Percentiles rank a stretch among this genome's conserved stretches.
Evolutionary conservation across 176 grass and related monocot species (phyloP).

Genomic region (Oryza glumipatula): DNA sequence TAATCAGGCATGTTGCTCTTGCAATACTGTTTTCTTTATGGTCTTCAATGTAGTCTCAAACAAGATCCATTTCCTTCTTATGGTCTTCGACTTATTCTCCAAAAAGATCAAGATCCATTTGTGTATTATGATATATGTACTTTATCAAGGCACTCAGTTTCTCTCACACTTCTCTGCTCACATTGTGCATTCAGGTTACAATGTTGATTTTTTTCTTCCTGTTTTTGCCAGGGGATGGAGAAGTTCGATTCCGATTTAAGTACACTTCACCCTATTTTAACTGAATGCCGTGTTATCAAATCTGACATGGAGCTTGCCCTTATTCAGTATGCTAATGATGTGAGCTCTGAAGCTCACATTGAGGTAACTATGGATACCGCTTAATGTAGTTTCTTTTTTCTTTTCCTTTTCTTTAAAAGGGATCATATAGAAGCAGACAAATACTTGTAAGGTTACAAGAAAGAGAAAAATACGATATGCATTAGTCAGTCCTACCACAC

Average conservation of each 20-base stretch:
- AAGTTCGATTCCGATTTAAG: slow-evolving; percentile 81
- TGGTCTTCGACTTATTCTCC: background rate
- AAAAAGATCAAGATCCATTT: background rate
- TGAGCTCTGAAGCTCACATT: slow-evolving; percentile 97
- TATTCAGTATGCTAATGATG: slow-evolving; percentile 98
- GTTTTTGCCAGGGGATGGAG: slow-evolving; percentile 66
- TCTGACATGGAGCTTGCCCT: slow-evolving; percentile 79
- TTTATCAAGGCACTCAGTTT: background rate
- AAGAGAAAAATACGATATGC: background rate
- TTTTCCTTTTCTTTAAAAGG: background rate
- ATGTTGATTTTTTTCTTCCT: background rate
- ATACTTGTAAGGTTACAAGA: slow-evolving; percentile 1
- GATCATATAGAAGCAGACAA: background rate
- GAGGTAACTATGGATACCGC: slow-evolving; percentile 55
- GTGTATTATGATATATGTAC: background rate
- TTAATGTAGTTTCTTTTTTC: background rate
- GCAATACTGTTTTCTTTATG: background rate
- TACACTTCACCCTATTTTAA: slow-evolving; percentile 89
- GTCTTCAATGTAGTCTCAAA: background rate
- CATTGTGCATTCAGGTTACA: slow-evolving; percentile 19
- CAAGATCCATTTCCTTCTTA: background rate
- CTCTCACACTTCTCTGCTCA: slow-evolving; percentile 14
- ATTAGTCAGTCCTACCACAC: background rate
- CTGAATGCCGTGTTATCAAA: slow-evolving; percentile 92
- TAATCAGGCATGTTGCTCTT: background rate